Evolutionary conservation across 1,284 basidiomycete genomes (phyloP).

Genomic region (Mycosarcoma mackinlayi): DNA sequence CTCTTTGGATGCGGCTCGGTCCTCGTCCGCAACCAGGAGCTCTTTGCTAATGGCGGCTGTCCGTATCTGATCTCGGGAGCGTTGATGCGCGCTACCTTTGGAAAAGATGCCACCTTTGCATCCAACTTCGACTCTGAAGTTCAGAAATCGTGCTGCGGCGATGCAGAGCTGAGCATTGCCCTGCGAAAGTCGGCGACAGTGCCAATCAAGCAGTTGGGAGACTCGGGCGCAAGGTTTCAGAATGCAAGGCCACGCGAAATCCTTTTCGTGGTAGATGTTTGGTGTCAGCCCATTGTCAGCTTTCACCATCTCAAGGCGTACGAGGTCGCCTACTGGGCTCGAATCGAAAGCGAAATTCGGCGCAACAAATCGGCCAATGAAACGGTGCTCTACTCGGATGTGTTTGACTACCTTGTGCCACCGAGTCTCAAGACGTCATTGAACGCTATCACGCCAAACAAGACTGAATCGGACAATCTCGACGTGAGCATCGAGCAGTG

Average conservation of each 20-base stretch:
- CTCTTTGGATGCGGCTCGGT: slow-evolving; percentile 28
- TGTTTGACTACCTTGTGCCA: slow-evolving; percentile 22
- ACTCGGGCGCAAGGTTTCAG: slow-evolving; percentile 22
- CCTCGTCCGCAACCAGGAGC: slow-evolving; percentile 16
- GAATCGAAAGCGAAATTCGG: slow-evolving; percentile 17
- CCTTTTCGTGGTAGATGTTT: slow-evolving; percentile 18
- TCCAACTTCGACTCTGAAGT: slow-evolving; percentile 21
- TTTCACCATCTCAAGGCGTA: slow-evolving; percentile 35
- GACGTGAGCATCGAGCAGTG: neutral
- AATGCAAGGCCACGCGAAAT: slow-evolving; percentile 21
- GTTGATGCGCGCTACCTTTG: slow-evolving; percentile 32
- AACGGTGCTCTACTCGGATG: slow-evolving; percentile 23
- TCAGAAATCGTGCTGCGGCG: slow-evolving; percentile 31
- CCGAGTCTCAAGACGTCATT: slow-evolving; percentile 6
- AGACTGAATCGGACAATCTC: neutral
- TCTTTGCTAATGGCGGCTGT: slow-evolving; percentile 39
- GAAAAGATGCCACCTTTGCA: slow-evolving; percentile 20
- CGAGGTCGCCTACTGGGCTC: slow-evolving; percentile 4
- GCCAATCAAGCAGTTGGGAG: slow-evolving; percentile 11
- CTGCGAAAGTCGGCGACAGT: slow-evolving; percentile 16
- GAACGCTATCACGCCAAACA: neutral
- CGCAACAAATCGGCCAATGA: neutral
- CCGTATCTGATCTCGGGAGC: slow-evolving; percentile 35
- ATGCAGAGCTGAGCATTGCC: slow-evolving; percentile 39
- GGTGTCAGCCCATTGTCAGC: slow-evolving; percentile 29